Conservation (phyloP, 2,329 filamentous ascomycete species). For the Aureobasidium sp. region DNA sequence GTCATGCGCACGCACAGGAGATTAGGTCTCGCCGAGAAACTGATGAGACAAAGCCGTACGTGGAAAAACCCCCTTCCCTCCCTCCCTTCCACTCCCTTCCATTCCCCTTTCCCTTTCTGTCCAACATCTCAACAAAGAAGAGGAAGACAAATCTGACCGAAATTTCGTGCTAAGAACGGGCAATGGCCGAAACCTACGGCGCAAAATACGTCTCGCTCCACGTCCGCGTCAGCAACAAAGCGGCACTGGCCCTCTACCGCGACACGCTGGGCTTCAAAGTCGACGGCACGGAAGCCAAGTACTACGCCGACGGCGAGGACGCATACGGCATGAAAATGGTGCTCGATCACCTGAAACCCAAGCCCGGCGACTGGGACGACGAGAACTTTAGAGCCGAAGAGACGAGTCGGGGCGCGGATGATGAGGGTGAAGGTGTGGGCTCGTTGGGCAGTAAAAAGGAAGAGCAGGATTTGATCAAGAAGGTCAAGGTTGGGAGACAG, state of each 20-base stretch:
- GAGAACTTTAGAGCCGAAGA: conserved; percentile 31
- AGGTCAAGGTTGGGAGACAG: conserved; percentile 75
- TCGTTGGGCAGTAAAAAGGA: conserved; percentile 31
- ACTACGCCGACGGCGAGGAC: conserved; percentile 97
- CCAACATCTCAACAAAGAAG: too few species aligned
- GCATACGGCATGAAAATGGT: conserved; percentile 92
- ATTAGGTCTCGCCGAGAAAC: conserved; percentile 87
- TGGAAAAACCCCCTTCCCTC: too few species aligned
- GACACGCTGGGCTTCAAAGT: conserved; percentile 85
- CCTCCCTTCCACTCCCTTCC: too few species aligned
- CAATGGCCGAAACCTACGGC: conserved; percentile 92
- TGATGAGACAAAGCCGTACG: conserved; percentile 93
- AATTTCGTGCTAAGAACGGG: conserved; percentile 52
- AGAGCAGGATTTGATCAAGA: conserved; percentile 52
- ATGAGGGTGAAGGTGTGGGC: conserved; percentile 34
- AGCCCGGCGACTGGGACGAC: conserved; percentile 43
- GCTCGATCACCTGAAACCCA: conserved; percentile 52
- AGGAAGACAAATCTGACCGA: too few species aligned
- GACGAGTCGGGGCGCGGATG: conserved; percentile 34
- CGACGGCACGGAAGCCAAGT: conserved; percentile 79
- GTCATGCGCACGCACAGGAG: conserved; percentile 94
- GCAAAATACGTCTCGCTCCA: conserved; percentile 93
- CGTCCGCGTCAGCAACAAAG: conserved; percentile 88
- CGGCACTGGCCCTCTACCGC: conserved; percentile 85
- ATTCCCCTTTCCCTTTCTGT: too few species aligned